Evolutionary conservation across 1,139 yeast species (phyloP), one percentile per base, ranked within the genome.

Genomic region (Magnusiomyces clavatus): DNA sequence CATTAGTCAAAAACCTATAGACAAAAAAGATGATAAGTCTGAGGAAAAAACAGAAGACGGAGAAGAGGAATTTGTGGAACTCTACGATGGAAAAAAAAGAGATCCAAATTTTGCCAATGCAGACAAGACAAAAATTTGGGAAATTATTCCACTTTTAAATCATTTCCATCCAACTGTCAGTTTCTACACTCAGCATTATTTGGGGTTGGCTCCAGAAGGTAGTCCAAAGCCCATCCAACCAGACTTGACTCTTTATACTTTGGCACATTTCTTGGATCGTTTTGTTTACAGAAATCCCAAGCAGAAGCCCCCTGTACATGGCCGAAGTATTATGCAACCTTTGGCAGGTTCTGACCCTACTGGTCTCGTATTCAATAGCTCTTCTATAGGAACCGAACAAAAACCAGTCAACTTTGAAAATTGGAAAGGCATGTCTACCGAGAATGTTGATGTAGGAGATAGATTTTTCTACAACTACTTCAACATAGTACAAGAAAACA

Each of bases 301-400:
- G 71, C 85, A 82, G 63, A 86, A 84, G 69, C 75, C 82, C 20
- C 73, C 83, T 38, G 55, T 65, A 14, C 83, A 86, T 65, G 97
- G 97, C 63, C 75, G 85, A 2, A 87, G 97, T 48, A 90, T 92
- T 66, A 94, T 94, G 97, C 98, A 92, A 74, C 97, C 98, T 49
- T 75, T 94, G 58, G 94, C 96, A 48, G 97, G 97, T 54, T 79
- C 83, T 1, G 88, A 84, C 56, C 72, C 73, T 46, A 83, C 89
- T n/a, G 88, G 86, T 8, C 72, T 86, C 54, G 77, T 89, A 58
- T 89, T 89, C 13, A 41, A 46, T 31, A 36, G 43, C 8, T 38
- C 43, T 31, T 43, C 43, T 2, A 16, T 19, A 6, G 46, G 46
- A 13, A 16, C 29, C 17, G 20, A 36, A n/a, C 79, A 75, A 46